phyloP scores from a whole-genome alignment of 352 stramenopile genomes.

The Stramenopiles sp. region DNA sequence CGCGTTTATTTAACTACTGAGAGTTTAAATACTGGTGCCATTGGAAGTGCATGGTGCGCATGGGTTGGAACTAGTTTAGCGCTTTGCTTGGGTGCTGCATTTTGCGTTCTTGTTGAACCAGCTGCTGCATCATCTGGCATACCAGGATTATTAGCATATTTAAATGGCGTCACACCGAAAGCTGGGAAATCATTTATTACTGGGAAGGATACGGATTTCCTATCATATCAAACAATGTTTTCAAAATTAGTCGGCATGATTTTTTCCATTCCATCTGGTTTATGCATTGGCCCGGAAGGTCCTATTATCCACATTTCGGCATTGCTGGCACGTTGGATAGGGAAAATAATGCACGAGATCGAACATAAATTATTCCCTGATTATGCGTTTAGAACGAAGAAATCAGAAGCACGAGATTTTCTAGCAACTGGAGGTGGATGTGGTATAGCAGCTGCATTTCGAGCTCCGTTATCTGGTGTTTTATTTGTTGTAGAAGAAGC shows the following conservation, averaged over 20 bases:
- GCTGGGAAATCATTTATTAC: neutral
- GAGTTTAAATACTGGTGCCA: neutral
- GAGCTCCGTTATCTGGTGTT: neutral
- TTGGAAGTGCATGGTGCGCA: neutral
- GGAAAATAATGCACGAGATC: neutral
- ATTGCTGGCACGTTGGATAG: neutral
- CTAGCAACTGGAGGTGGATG: neutral
- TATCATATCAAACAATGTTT: neutral
- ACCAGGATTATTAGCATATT: neutral
- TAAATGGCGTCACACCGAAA: neutral
- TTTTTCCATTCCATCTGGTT: neutral
- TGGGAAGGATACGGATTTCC: neutral
- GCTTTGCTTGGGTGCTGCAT: neutral
- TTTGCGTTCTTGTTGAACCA: neutral
- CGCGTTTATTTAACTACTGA: neutral
- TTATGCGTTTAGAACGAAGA: neutral
- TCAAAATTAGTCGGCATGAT: neutral
- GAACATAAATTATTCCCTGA: neutral
- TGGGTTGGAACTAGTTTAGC: neutral
- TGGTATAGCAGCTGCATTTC: neutral
- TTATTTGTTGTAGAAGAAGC: neutral
- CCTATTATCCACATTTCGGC: slow-evolving; percentile 1
- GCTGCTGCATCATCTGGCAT: neutral
- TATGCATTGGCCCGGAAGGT: neutral
- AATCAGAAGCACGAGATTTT: neutral